A percentile compares a stretch with the other conserved stretches of the same genome.
These are phyloP conservation scores for Penicillium sp. DNA, from an alignment of 2,329 filamentous ascomycete species.

Conservation along the genomic window DNA sequence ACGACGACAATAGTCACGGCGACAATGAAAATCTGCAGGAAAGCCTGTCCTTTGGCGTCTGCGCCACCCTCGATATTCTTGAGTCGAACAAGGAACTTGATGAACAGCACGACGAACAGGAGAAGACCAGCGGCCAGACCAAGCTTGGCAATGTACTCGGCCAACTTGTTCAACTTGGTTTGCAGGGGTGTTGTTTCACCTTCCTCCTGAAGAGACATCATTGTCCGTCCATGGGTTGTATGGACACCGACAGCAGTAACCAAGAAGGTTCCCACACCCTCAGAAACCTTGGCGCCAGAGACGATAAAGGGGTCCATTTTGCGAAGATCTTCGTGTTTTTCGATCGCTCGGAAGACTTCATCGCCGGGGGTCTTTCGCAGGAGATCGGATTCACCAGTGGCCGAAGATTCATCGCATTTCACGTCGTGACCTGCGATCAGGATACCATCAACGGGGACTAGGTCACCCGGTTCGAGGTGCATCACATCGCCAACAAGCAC, in stretches of 20 bases:
- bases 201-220: constrained; percentile 78
- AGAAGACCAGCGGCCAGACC: constrained; percentile 73
- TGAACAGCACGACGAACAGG: constrained; percentile 79
- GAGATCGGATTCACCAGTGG: constrained; percentile 76
- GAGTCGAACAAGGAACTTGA: constrained; percentile 73
- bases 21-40: constrained; percentile 64
- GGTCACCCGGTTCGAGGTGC: constrained; percentile 74
- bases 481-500: constrained; percentile 76
- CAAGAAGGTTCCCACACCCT: constrained; percentile 76
- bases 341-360: constrained; percentile 69
- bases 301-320: constrained; percentile 82
- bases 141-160: constrained; percentile 79
- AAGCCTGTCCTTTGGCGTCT: constrained; percentile 62
- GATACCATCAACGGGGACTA: constrained; percentile 75
- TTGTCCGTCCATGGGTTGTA: constrained; percentile 76
- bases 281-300: constrained; percentile 77
- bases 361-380: constrained; percentile 70
- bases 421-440: constrained; percentile 70
- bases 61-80: constrained; percentile 54
- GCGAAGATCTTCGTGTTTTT: constrained; percentile 63
- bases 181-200: constrained; percentile 80
- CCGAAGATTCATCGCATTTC: constrained; percentile 75
- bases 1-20: constrained; percentile 66
- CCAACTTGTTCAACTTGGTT: constrained; percentile 76
- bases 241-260: constrained; percentile 76